A percentile compares a stretch with the other conserved stretches of the same genome.
phyloP scores from a whole-genome alignment of 2,329 filamentous ascomycete species.

The Colletotrichum melonis region DNA sequence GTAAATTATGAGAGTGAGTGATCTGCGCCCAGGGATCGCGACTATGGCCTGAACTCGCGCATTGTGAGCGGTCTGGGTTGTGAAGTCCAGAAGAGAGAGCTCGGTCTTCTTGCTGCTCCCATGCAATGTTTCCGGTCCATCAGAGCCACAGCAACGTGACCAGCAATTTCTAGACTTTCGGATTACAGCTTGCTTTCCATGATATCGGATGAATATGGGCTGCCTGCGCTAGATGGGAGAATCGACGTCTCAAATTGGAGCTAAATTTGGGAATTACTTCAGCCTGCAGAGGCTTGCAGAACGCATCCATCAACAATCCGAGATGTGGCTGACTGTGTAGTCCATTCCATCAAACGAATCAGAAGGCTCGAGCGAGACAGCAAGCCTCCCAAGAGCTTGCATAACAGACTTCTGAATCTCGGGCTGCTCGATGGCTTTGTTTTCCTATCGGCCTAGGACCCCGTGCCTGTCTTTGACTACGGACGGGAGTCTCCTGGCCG shows the following conservation, averaged over 20 bases:
- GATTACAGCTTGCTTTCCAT: constrained; percentile 5
- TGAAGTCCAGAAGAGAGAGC: not conserved
- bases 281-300: not conserved
- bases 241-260: not conserved
- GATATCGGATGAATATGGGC: constrained; percentile 13
- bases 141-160: not conserved
- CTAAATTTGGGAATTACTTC: constrained; percentile 9
- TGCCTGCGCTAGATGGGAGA: not conserved
- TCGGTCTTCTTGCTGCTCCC: not conserved
- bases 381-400: not conserved
- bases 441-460: not conserved
- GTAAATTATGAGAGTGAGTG: not conserved
- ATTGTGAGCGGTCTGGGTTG: not conserved
- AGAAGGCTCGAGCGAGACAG: not conserved
- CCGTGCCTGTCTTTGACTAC: constrained; percentile 5
- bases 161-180: not conserved
- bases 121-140: not conserved
- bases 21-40: not conserved
- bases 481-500: not conserved
- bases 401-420: not conserved
- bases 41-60: not conserved
- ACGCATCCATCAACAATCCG: constrained; percentile 9
- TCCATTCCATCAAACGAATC: constrained; percentile 1
- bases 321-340: constrained; percentile 9
- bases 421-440: not conserved